phyloP scores from a whole-genome alignment of 768 basidiomycete genomes.

The Rhizopogon vulgaris region DNA sequence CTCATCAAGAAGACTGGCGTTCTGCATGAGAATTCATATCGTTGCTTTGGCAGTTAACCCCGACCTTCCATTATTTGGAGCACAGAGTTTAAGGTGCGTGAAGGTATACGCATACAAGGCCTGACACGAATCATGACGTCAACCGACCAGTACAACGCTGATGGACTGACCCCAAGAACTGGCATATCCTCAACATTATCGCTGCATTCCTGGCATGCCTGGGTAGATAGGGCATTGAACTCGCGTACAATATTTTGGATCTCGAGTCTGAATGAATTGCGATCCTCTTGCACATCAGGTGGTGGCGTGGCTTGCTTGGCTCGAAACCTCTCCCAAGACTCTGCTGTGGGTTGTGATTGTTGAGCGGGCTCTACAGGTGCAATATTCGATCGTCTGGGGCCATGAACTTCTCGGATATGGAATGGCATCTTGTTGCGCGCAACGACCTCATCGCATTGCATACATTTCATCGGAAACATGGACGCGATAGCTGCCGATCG shows the following conservation, averaged over 20 bases:
- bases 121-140: constrained; percentile 10
- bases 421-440: neutral
- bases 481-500: neutral
- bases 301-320: too few species aligned
- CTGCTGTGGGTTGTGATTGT: too few species aligned
- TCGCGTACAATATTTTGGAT: constrained; percentile 13
- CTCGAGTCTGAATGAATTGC: constrained; percentile 7
- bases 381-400: neutral
- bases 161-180: constrained; percentile 18
- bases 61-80: constrained; percentile 7
- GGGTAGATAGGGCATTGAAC: constrained; percentile 9
- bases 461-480: neutral
- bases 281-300: constrained; percentile 1
- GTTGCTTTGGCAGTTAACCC: constrained; percentile 6
- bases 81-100: constrained; percentile 18
- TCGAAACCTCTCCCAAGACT: too few species aligned
- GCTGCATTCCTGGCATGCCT: constrained; percentile 9
- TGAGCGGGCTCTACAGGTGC: neutral
- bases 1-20: neutral
- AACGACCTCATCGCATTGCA: neutral
- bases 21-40: constrained; percentile 7
- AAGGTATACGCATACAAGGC: constrained; percentile 24
- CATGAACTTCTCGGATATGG: neutral
- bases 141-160: neutral
- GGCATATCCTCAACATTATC: constrained; percentile 10